Evolutionary conservation across 352 stramenopile genomes (phyloP), one percentile per base, ranked within the genome.

Genomic region (Pythium folliculosum): DNA sequence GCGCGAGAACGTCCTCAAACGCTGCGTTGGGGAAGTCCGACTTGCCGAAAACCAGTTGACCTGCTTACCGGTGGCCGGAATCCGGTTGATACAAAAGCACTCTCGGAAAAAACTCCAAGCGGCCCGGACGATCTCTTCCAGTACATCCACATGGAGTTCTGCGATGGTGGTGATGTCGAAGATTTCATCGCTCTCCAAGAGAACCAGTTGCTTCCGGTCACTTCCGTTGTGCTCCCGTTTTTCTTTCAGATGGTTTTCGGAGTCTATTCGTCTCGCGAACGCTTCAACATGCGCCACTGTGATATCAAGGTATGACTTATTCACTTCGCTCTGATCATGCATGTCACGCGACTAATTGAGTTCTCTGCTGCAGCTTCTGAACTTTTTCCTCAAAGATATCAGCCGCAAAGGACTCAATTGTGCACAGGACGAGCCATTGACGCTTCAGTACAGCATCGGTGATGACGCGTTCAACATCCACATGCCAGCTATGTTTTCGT

Each of bases 131-230:
- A 60, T 3, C 56, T 92, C 32, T 98, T 88, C 69, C 97, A 99
- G 79, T 99, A 98, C 72, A 99, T 99, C 63, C 84, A 91, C 23
- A 99, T 99, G 97, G 98, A 99, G 72, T 94, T 99, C 14, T 99
- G 97, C 73, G 82, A 94, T 52, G 83, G 95, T 45, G 97, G 97
- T 16, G 97, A 99, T 76, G 71, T 98, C 12, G 97, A 99, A 81
- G 84, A 98, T 45, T 98, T 97, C 58, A 90, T 99, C 30, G 88
- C 90, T 12, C 72, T 95, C 40, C 76, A 90, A 43, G 70, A 97
- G 13, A 67, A 85, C 65, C 78, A 92, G 77, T 38, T 80, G 40
- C 70, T 92, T 45, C 85, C 83, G 14, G 53, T 90, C 16, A 45
- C 73, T 32, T 71, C 71, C 5, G 81, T 88, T n/a, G 79, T 80